Evolutionary conservation across 306 rosid genomes (phyloP).

Genomic region (Begonia masoniana): DNA sequence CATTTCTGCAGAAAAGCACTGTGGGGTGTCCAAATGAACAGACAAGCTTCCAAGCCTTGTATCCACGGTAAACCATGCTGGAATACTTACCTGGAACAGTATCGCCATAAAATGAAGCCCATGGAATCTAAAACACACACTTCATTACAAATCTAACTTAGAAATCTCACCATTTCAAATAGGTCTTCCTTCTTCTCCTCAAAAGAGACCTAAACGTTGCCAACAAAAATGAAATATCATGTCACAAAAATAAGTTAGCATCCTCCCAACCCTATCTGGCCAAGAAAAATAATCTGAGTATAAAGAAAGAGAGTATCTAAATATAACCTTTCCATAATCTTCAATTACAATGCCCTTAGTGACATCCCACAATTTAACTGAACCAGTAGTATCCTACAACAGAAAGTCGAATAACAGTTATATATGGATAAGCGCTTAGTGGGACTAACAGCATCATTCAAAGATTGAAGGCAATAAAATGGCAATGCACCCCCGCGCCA

Average conservation of each 20-base stretch:
- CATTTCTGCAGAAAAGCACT: constrained; percentile 97
- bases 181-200: constrained; percentile 89
- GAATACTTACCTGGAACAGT: constrained; percentile 84
- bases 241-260: constrained; percentile 3
- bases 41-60: constrained; percentile 95
- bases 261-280: not conserved
- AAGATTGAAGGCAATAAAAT: not conserved
- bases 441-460: not conserved
- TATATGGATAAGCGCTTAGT: not conserved
- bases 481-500: too few species aligned
- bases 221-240: constrained; percentile 10
- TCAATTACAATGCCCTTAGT: constrained; percentile 77
- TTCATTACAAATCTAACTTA: too few species aligned
- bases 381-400: constrained; percentile 74
- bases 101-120: not conserved
- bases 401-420: constrained; percentile 8
- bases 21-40: constrained; percentile 89
- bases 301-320: constrained; percentile 9
- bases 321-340: constrained; percentile 83
- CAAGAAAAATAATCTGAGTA: constrained; percentile 1
- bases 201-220: constrained; percentile 56
- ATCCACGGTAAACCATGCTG: constrained; percentile 96
- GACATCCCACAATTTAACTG: constrained; percentile 97
- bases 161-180: constrained; percentile 71
- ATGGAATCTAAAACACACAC: too few species aligned